A percentile compares a stretch with the other conserved stretches of the same genome.
phyloP scores from a whole-genome alignment of 768 basidiomycete genomes.

The Leccinum obscurum region DNA sequence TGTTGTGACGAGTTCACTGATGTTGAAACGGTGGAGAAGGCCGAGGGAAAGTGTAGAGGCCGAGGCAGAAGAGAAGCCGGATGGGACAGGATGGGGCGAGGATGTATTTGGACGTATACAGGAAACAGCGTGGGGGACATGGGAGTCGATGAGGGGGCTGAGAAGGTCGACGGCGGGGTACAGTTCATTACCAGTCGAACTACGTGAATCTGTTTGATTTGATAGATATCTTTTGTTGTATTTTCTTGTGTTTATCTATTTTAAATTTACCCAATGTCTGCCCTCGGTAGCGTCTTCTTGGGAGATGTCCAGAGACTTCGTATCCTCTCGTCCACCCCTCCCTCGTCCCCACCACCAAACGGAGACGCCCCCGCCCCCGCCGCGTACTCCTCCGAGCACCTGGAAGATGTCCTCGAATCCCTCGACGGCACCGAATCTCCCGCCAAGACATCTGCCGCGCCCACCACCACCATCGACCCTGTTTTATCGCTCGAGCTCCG shows the following conservation, averaged over 20 bases:
- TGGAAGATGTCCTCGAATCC: constrained; percentile 24
- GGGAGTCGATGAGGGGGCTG: constrained; percentile 43
- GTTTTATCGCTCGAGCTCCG: constrained; percentile 71
- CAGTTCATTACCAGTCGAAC: constrained; percentile 70
- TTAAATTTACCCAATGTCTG: constrained; percentile 37
- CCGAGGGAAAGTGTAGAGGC: constrained; percentile 66
- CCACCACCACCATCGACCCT: constrained; percentile 51
- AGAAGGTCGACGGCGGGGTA: constrained; percentile 53
- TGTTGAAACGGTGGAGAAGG: constrained; percentile 81
- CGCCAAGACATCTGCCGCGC: constrained; percentile 10
- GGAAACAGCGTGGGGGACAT: constrained; percentile 46
- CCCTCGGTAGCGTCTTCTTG: constrained; percentile 77
- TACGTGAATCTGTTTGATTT: constrained; percentile 39
- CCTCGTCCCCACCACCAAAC: constrained; percentile 42
- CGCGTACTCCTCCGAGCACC: constrained; percentile 13
- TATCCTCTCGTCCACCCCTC: constrained; percentile 57
- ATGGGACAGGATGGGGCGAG: constrained; percentile 7
- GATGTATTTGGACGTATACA: constrained; percentile 39
- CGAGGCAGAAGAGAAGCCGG: constrained; percentile 34
- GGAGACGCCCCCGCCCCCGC: constrained; percentile 4
- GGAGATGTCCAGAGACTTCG: constrained; percentile 74
- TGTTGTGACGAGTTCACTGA: constrained; percentile 88
- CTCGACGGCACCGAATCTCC: constrained; percentile 21
- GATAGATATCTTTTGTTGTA: not conserved
- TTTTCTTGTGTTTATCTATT: not conserved